These are phyloP conservation scores for Cercis canadensis DNA, from an alignment of 306 rosid genomes.

Conservation along the genomic window DNA sequence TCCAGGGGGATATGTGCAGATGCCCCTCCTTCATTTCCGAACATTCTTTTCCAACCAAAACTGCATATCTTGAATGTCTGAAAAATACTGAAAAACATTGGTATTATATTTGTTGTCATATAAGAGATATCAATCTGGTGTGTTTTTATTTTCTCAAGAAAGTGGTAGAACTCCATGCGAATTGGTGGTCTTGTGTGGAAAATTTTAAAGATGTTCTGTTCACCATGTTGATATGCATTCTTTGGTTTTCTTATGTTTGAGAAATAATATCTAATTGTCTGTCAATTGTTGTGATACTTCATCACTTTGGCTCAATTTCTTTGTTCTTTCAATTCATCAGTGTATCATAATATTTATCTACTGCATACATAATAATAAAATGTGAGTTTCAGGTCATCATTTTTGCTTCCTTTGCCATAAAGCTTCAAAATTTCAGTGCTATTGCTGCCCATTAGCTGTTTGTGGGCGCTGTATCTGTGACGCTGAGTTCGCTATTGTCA, in stretches of 20 bases:
- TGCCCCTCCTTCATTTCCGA: conserved; percentile 9
- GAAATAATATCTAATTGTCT: conserved; percentile 11
- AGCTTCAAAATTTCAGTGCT: conserved; percentile 62
- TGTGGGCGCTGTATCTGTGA: conserved; percentile 58
- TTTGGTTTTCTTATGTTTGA: conserved; percentile 23
- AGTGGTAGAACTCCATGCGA: conserved; percentile 5
- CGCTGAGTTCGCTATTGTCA: conserved; percentile 50
- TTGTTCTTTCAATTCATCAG: not conserved
- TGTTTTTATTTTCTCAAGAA: conserved; percentile 9
- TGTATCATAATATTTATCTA: not conserved
- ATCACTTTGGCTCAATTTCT: not conserved
- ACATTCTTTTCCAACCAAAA: conserved; percentile 14
- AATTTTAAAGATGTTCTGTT: no score
- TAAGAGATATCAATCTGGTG: not conserved
- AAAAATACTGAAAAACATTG: not conserved
- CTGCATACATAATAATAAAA: conserved; percentile 1
- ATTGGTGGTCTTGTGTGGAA: conserved; percentile 17
- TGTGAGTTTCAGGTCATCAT: conserved; percentile 60
- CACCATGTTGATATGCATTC: not conserved
- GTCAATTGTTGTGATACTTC: conserved; percentile 19
- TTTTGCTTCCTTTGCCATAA: conserved; percentile 59
- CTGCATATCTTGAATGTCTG: conserved; percentile 7
- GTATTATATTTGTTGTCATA: conserved; percentile 10
- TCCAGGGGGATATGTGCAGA: not conserved
- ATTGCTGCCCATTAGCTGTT: conserved; percentile 74